These are phyloP conservation scores for Tuber brumale DNA, from an alignment of 495 filamentous ascomycete species.

Conservation along the genomic window DNA sequence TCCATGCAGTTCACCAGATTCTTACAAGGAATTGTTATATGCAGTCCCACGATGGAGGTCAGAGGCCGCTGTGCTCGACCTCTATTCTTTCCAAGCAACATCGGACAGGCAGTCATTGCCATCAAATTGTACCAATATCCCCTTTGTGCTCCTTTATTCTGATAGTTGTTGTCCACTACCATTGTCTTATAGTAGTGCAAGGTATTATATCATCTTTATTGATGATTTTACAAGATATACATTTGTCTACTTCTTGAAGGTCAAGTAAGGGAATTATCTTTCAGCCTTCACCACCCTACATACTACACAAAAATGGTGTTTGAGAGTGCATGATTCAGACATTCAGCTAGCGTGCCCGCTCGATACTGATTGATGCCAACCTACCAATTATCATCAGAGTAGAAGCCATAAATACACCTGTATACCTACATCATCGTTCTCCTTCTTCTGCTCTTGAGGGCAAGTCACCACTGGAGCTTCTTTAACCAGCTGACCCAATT, in stretches of 20 bases:
- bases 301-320: constrained; percentile 6
- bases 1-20: too few species aligned
- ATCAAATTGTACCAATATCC: too few species aligned
- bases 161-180: too few species aligned
- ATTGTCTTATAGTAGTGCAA: neutral
- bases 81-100: too few species aligned
- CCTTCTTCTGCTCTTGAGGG: neutral
- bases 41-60: too few species aligned
- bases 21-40: too few species aligned
- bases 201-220: constrained; percentile 8
- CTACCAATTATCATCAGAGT: neutral
- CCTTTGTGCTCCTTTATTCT: too few species aligned
- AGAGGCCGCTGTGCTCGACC: too few species aligned
- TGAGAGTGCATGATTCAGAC: constrained; percentile 2
- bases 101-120: too few species aligned
- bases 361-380: constrained; percentile 3
- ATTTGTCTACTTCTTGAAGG: neutral
- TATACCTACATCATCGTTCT: constrained; percentile 4
- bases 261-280: neutral
- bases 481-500: neutral
- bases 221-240: constrained; percentile 2
- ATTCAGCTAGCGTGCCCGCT: neutral
- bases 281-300: constrained; percentile 13
- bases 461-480: neutral
- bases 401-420: constrained; percentile 5